Evolutionary conservation across 2,329 filamentous ascomycete genomes (phyloP), one percentile per base, ranked within the genome.

Genomic region (Cadophora gregata): DNA sequence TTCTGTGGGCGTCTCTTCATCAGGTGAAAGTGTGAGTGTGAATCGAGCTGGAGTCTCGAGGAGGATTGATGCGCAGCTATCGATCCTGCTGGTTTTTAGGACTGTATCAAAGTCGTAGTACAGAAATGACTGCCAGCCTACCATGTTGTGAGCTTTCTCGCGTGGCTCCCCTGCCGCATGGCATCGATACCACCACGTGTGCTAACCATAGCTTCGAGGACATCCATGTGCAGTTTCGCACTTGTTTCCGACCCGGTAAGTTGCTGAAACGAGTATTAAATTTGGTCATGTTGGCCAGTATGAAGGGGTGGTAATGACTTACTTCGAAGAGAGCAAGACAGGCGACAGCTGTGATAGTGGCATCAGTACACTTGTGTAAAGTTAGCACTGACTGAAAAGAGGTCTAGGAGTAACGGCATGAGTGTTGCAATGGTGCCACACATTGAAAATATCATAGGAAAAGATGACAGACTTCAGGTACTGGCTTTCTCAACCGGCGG

Each of bases 191-290:
- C 62, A 45, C 62, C 55, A 24, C 47, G 45, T 16, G 10, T 60
- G 21, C 25, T 21, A 4, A 64, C 55, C 47, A 64, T 51, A 2
- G 62, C 55, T 36, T 59, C 55, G 7, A 60, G 55, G 2, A 55
- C 62, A 60, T 64, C 62, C 29, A 64, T 64, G 42, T 64, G 55
- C 1, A 64, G 7, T 45, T 55, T 64, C 25, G 47, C 55, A 1
- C 55, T 56, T 16, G 42, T 19, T 53, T 3, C 21, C 6, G 58
- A 50, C 1, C 53, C 42, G 7, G 45, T 58, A 7, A 64, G 16
- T 36, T 60, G 48, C 62, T 60, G 24, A 42, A 3, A 12, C 7
- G 14, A n/a, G 33, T 36, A n/a, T n/a, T n/a, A n/a, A 33, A n/a
- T 12, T 19, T 3, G 10, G n/a, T 16, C 14, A 59, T 25, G 4